phyloP scores from a whole-genome alignment of 148 eudicot species.

The Diospyros kaki region DNA sequence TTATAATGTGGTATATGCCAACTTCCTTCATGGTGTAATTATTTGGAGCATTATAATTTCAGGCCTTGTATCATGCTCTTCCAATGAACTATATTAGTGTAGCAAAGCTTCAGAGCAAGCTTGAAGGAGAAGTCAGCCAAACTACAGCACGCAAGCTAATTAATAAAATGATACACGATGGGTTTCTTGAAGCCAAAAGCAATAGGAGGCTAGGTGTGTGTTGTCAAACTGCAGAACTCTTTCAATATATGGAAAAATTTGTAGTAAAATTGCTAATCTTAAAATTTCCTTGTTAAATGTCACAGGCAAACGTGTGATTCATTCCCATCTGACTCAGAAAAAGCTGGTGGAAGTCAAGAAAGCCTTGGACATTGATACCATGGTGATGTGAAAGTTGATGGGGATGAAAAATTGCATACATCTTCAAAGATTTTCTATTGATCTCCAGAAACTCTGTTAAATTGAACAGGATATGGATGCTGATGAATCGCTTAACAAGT shows the following conservation, averaged over 20 bases:
- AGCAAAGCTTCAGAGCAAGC: slow-evolving; percentile 75
- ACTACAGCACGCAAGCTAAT: slow-evolving; percentile 64
- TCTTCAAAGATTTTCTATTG: background rate
- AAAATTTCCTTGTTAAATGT: slow-evolving; percentile 10
- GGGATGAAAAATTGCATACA: background rate
- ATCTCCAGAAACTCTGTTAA: background rate
- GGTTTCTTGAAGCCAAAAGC: slow-evolving; percentile 71
- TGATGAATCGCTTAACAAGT: slow-evolving; percentile 31
- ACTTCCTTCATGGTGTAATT: background rate
- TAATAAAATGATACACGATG: slow-evolving; percentile 80
- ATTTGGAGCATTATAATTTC: slow-evolving; percentile 23
- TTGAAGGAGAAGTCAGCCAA: slow-evolving; percentile 69
- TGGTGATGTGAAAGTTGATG: slow-evolving; percentile 34
- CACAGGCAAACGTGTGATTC: slow-evolving; percentile 91
- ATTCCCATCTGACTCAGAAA: slow-evolving; percentile 61
- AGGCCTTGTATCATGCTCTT: slow-evolving; percentile 91
- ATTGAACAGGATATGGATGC: slow-evolving; percentile 57
- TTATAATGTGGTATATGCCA: background rate
- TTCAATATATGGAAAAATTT: background rate
- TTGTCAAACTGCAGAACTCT: background rate
- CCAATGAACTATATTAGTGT: slow-evolving; percentile 70
- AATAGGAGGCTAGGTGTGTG: slow-evolving; percentile 70
- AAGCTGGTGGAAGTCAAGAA: slow-evolving; percentile 78
- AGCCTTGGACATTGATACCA: slow-evolving; percentile 47
- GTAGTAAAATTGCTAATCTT: background rate